Conservation (phyloP, 2,329 filamentous ascomycete species). For the Aspergillus sp. region DNA sequence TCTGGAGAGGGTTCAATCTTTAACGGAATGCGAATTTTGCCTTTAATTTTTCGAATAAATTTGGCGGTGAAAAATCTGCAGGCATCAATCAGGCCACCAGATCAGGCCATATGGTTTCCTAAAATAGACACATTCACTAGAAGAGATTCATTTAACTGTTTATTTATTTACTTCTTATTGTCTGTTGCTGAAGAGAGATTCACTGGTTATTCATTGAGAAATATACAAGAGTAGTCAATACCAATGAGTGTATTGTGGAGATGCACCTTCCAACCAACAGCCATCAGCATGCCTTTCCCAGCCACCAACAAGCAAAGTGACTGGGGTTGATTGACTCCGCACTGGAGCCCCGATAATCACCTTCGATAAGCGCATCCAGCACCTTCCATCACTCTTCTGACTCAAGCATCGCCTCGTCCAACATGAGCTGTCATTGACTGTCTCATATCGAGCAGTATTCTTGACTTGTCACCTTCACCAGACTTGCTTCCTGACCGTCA, state of each 20-base stretch:
- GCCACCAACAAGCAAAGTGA: too few species aligned
- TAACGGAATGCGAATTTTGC: constrained; percentile 9
- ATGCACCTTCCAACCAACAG: too few species aligned
- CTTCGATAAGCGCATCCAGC: constrained; percentile 8
- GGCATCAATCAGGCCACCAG: constrained; percentile 20
- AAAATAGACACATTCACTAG: not conserved
- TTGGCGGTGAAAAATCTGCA: constrained; percentile 23
- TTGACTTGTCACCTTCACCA: not conserved
- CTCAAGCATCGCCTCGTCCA: not conserved
- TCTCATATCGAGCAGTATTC: not conserved
- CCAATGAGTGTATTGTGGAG: too few species aligned
- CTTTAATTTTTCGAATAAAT: constrained; percentile 10
- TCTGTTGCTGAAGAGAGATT: too few species aligned
- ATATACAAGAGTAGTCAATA: not conserved
- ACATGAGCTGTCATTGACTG: not conserved
- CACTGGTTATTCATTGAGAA: not conserved
- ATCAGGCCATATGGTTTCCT: constrained; percentile 20
- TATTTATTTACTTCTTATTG: too few species aligned
- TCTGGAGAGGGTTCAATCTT: not conserved
- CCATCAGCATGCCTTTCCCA: too few species aligned
- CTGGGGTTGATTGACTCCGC: constrained; percentile 4
- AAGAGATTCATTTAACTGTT: too few species aligned
- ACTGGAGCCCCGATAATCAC: constrained; percentile 7
- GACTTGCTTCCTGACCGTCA: not conserved
- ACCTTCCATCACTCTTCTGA: not conserved